Conservation (phyloP, 331 rosid species). For the Pyrus hybrid region DNA sequence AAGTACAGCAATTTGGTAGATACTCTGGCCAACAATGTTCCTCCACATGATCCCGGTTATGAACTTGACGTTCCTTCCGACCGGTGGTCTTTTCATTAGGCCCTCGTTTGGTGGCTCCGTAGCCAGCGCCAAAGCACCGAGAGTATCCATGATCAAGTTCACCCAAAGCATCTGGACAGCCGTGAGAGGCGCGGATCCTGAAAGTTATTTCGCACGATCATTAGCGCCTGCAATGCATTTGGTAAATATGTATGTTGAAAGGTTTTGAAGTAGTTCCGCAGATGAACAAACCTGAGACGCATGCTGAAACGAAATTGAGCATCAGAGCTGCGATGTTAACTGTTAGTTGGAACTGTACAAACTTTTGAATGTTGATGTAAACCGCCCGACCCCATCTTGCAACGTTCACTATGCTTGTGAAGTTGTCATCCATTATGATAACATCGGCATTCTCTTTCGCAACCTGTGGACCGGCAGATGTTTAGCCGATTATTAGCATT, state of each 20-base stretch:
- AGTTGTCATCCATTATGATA: constrained; percentile 84
- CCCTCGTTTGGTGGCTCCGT: constrained; percentile 45
- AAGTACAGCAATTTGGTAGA: constrained; percentile 64
- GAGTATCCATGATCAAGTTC: constrained; percentile 94
- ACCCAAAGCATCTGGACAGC: constrained; percentile 99
- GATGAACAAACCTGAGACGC: constrained; percentile 44
- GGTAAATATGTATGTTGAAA: neutral
- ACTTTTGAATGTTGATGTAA: constrained; percentile 81
- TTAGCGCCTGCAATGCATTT: neutral
- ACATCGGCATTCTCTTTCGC: constrained; percentile 96
- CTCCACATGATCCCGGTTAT: constrained; percentile 79
- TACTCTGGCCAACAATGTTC: constrained; percentile 77
- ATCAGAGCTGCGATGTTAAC: constrained; percentile 91
- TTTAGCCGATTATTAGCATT: neutral
- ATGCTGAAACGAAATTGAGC: constrained; percentile 79
- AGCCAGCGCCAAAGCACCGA: constrained; percentile 65
- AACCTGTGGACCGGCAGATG: constrained; percentile 40
- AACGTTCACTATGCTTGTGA: constrained; percentile 72
- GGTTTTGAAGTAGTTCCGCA: neutral
- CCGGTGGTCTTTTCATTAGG: constrained; percentile 72
- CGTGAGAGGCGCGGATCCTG: constrained; percentile 84
- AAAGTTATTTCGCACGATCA: constrained; percentile 4
- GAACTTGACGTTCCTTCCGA: constrained; percentile 57
- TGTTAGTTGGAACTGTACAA: constrained; percentile 90
- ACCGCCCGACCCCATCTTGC: constrained; percentile 88